Evolutionary conservation across 306 rosid species (phyloP), one percentile per base, ranked within the genome.

Genomic region (Leucaena leucocephala): DNA sequence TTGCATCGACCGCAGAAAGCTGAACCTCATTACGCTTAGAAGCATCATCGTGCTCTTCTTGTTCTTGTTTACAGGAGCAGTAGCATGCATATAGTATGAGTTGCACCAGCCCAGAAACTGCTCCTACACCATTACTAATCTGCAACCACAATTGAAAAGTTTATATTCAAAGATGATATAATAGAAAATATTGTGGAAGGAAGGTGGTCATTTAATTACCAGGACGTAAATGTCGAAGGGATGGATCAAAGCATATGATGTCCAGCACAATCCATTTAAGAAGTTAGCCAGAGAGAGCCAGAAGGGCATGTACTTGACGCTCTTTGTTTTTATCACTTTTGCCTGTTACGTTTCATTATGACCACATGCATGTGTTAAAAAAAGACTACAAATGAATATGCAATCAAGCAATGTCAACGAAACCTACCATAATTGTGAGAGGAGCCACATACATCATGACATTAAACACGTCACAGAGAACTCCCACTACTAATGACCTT

Each of bases 111-210:
- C 97, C 97, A 27, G 88, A 82, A 3, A 89, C 0, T 64, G 89
- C 91, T 27, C 97, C 98, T 0, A 94, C 34, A 8, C 94, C 52
- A 14, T 91, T 94, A 84, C 98, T 85, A 1, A 87, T 76, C 97
- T 94, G 87, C 81, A 83, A 4, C 6, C 19, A 13, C 0, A 7
- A 50, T 0, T 13, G 13, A 13, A 3, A 12, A 48, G 11, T 21
- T 22, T 35, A 44, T 76, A 77, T 2, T 50, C 21, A 77, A 58
- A 68, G 59, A 46, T 43, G 8, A 70, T 43, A 54, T 3, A 54
- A 54, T 6, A 54, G 33, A 65, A 27, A 33, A 76, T 3, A 0
- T 19, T 10, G 22, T n/a, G 8, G 13, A 21, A 70, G 15, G 36
- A 59, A 14, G 22, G 17, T 3, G 61, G 49, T 27, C 27, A 35